A percentile compares a stretch with the other conserved stretches of the same genome.
These are phyloP conservation scores for Rubus idaeus DNA, from an alignment of 306 rosid genomes.

Conservation along the genomic window DNA sequence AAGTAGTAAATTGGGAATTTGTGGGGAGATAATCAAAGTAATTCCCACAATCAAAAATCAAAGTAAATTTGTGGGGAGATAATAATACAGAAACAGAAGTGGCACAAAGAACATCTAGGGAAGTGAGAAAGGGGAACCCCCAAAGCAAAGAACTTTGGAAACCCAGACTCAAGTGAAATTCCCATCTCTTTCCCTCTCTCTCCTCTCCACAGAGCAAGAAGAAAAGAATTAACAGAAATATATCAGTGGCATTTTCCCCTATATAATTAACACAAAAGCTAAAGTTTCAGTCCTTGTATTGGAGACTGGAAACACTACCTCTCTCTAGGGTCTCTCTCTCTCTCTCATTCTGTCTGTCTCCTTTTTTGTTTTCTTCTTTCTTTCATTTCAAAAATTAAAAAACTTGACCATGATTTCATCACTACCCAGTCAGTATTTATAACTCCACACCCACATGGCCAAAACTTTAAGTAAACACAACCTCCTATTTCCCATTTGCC, in stretches of 20 bases:
- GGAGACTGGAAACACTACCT: slow-evolving; percentile 83
- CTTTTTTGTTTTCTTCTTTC: slow-evolving; percentile 7
- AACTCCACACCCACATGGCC: slow-evolving; percentile 67
- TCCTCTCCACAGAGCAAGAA: slow-evolving; percentile 40
- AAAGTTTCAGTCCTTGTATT: slow-evolving; percentile 90
- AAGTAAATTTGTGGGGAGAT: neutral
- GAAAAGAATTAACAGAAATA: slow-evolving; percentile 63
- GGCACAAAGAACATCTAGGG: slow-evolving; percentile 81
- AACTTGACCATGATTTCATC: slow-evolving; percentile 62
- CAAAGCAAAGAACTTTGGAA: slow-evolving; percentile 56
- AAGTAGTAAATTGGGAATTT: neutral
- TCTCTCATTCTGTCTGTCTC: slow-evolving; percentile 5
- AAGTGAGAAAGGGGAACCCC: slow-evolving; percentile 65
- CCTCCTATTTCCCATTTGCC: slow-evolving; percentile 3
- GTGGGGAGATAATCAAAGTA: neutral
- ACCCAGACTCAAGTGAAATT: slow-evolving; percentile 58
- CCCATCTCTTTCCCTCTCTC: slow-evolving; percentile 36
- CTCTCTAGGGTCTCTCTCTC: slow-evolving; percentile 35
- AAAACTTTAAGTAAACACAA: slow-evolving; percentile 54
- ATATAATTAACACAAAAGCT: slow-evolving; percentile 63
- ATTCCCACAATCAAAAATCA: too few relatives aligned
- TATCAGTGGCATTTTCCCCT: slow-evolving; percentile 55
- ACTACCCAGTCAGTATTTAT: slow-evolving; percentile 50
- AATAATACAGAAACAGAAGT: slow-evolving; percentile 2
- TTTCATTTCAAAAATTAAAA: neutral